Conservation (phyloP, 116 monocot genomes). For the Papilionanthe hybrid region DNA sequence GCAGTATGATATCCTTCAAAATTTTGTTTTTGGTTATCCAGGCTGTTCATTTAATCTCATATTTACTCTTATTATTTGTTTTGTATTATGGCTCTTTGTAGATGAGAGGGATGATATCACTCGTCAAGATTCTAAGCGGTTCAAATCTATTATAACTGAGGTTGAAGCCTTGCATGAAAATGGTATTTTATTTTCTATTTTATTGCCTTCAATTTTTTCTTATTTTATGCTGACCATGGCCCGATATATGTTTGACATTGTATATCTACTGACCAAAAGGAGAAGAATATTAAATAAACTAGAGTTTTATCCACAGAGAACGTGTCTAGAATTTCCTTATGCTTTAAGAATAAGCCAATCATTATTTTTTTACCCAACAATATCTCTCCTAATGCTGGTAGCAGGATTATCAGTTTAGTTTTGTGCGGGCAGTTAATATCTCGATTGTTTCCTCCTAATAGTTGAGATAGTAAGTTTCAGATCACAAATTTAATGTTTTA, state of each 20-base stretch:
- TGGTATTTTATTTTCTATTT: slow-evolving; percentile 19
- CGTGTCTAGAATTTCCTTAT: too few species aligned
- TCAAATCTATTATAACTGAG: slow-evolving; percentile 31
- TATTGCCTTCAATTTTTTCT: not conserved
- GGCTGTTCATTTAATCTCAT: not conserved
- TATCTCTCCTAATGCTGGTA: not conserved
- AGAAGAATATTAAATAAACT: too few species aligned
- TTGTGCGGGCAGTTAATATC: too few species aligned
- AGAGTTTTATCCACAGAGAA: too few species aligned
- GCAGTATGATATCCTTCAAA: slow-evolving; percentile 18
- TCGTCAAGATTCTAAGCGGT: slow-evolving; percentile 30
- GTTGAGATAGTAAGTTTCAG: too few species aligned
- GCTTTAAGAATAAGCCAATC: too few species aligned
- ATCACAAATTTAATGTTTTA: too few species aligned
- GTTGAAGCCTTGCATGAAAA: slow-evolving; percentile 39
- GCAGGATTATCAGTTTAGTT: not conserved
- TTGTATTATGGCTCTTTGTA: slow-evolving; percentile 9
- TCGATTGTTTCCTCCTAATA: too few species aligned
- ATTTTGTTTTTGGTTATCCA: not conserved
- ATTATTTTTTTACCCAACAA: not conserved
- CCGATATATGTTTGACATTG: not conserved
- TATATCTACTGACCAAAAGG: not conserved
- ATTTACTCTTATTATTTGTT: not conserved
- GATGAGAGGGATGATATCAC: slow-evolving; percentile 42
- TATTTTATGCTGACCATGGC: not conserved